phyloP scores from a whole-genome alignment of 192 early-diverging fungal species.

The Kappamyces sp. region DNA sequence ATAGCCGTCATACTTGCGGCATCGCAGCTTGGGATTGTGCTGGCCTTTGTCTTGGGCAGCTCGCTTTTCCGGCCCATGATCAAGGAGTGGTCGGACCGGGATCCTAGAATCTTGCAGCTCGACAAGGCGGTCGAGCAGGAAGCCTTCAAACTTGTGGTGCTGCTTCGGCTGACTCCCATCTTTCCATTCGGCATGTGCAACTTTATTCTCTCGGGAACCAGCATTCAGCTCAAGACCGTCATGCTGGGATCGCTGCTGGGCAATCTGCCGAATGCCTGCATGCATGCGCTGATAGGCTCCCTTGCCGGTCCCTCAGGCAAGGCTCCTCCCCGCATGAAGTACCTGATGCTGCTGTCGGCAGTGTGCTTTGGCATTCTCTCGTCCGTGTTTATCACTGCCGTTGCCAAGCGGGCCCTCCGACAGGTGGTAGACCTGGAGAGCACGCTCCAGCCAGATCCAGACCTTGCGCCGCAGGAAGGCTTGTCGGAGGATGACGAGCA shows the following conservation, averaged over 20 bases:
- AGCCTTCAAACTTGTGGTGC: slow-evolving; percentile 5
- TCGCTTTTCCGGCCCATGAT: slow-evolving; percentile 7
- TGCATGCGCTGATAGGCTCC: slow-evolving; percentile 13
- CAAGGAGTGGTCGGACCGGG: neutral
- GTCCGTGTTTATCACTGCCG: slow-evolving; percentile 8
- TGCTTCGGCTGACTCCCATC: slow-evolving; percentile 8
- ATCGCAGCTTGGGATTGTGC: slow-evolving; percentile 8
- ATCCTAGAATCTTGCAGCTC: neutral
- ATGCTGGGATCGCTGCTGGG: slow-evolving; percentile 5
- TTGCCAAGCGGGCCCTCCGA: slow-evolving; percentile 5
- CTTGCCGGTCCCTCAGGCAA: too few species aligned
- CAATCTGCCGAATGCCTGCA: slow-evolving; percentile 3
- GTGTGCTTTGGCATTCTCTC: slow-evolving; percentile 9
- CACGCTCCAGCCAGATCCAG: too few species aligned
- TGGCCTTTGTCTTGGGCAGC: slow-evolving; percentile 4
- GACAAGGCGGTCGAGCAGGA: slow-evolving; percentile 4
- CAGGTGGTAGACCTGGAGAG: slow-evolving; percentile 2
- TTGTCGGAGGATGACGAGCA: too few species aligned
- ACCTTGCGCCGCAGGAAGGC: too few species aligned
- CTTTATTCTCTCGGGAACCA: slow-evolving; percentile 11
- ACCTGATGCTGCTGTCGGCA: neutral
- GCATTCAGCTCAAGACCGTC: neutral
- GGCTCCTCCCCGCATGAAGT: too few species aligned
- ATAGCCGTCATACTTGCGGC: too few species aligned
- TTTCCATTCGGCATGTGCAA: slow-evolving; percentile 16